A percentile compares a stretch with the other conserved stretches of the same genome.
Evolutionary conservation across 1,139 yeast species (phyloP).

Genomic region (Saccharomyces hybrid): DNA sequence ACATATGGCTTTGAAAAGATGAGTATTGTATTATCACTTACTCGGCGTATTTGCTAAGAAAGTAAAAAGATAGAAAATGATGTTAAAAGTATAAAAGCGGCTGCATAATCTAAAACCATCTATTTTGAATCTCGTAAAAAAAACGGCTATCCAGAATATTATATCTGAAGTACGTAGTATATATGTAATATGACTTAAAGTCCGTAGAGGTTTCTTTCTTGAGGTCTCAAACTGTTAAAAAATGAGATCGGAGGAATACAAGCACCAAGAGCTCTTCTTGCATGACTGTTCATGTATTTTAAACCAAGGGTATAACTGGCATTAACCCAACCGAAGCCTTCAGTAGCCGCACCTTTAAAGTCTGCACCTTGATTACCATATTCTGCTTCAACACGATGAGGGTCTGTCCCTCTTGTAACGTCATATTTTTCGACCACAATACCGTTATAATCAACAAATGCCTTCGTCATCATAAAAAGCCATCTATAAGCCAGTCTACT

Average conservation of each 20-base stretch:
- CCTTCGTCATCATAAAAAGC: slow-evolving; percentile 82
- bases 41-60: too few relatives aligned
- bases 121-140: too few relatives aligned
- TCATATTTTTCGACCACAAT: slow-evolving; percentile 94
- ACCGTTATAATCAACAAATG: slow-evolving; percentile 91
- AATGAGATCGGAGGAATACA: slow-evolving; percentile 79
- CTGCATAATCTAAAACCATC: too few relatives aligned
- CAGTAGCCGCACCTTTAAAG: slow-evolving; percentile 88
- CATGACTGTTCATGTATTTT: slow-evolving; percentile 57
- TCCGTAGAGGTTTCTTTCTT: background rate
- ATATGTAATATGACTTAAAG: background rate
- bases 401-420: slow-evolving; percentile 73
- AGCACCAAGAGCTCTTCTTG: slow-evolving; percentile 72
- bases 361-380: slow-evolving; percentile 95
- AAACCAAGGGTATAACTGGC: slow-evolving; percentile 76
- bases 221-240: slow-evolving; percentile 42
- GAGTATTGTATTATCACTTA: too few relatives aligned
- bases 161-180: background rate
- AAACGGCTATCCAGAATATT: background rate
- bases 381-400: slow-evolving; percentile 91
- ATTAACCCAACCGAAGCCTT: slow-evolving; percentile 97
- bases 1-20: too few relatives aligned
- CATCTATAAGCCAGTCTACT: slow-evolving; percentile 76
- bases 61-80: too few relatives aligned
- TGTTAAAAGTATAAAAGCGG: too few relatives aligned